Base-by-base conservation (phyloP, 257 asterid genomes). In the Osmanthus fragrans region DNA sequence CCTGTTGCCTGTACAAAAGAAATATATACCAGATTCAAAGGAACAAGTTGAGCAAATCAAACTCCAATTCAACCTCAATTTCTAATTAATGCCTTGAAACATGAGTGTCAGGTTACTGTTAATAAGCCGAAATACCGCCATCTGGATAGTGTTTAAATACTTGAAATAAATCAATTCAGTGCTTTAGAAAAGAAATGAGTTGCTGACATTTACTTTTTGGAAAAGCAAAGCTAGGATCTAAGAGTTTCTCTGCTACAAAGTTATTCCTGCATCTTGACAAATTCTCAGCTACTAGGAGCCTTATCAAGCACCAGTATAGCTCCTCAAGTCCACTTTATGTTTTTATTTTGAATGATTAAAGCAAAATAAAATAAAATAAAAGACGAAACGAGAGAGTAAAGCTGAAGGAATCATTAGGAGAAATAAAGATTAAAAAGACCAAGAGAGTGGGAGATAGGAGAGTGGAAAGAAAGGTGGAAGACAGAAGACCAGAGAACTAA, bases 11-110 rank as follows among this genome's bases (percentile, higher is more conserved):
- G 63, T 63, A n/a, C 30, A 75, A 56, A 45, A 49, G 39, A 32
- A 82, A 37, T 76, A 40, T 16, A 54, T 73, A 34, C 40, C 60
- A 29, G 32, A 74, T 72, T 80, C 60, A 19, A 60, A 32, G 70
- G 69, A 25, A 63, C 7, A 34, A 63, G 29, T 25, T 25, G 5
- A 63, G 34, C 69, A 9, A 23, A 63, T 16, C 13, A 9, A 63
- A n/a, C 5, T 63, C 11, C 18, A 63, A 27, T 63, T 11, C 33
- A 63, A 63, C 69, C 69, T 60, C 19, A 63, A 63, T 32, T 7
- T 23, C 16, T 10, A 23, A 16, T 25, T 63, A 23, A 63, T 27
- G 12, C 66, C 66, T 58, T 58, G 27, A 58, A 58, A 18, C 16
- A 9, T 63, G 69, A 25, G 9, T 63, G 27, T 0, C 69, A 49